Evolutionary conservation across 768 basidiomycete species (phyloP).

Genomic region (Mrakia frigida): DNA sequence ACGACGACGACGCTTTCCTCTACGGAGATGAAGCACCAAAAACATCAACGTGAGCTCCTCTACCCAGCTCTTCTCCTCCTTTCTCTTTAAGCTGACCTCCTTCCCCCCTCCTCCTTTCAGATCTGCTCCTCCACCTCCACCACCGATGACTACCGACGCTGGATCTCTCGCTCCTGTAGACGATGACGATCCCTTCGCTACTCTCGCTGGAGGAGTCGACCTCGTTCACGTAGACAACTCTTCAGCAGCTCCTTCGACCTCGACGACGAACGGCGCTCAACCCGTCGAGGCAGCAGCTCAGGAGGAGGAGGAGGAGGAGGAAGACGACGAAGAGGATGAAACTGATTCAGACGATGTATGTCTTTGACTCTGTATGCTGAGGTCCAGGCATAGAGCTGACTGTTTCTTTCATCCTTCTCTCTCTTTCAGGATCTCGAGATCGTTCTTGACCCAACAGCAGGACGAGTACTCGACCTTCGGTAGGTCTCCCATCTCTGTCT

Average conservation of each 20-base stretch:
- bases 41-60: background rate
- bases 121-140: background rate
- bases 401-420: conserved; percentile 12
- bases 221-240: conserved; percentile 2
- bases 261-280: conserved; percentile 1
- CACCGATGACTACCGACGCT: background rate
- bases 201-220: conserved; percentile 3
- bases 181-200: conserved; percentile 10
- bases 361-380: conserved; percentile 38
- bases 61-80: no score
- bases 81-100: background rate
- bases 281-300: background rate
- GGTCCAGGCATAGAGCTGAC: background rate
- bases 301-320: conserved; percentile 50
- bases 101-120: background rate
- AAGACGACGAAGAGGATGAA: conserved; percentile 41
- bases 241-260: background rate
- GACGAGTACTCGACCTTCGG: conserved; percentile 45
- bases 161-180: conserved; percentile 13
- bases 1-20: conserved; percentile 75
- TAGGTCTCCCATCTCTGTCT: conserved; percentile 25
- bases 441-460: conserved; percentile 68
- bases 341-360: conserved; percentile 53
- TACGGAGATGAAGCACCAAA: conserved; percentile 56
- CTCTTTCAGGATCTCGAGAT: conserved; percentile 74